Evolutionary conservation across 495 filamentous ascomycete genomes (phyloP).

Genomic region (Cercophora sp.): DNA sequence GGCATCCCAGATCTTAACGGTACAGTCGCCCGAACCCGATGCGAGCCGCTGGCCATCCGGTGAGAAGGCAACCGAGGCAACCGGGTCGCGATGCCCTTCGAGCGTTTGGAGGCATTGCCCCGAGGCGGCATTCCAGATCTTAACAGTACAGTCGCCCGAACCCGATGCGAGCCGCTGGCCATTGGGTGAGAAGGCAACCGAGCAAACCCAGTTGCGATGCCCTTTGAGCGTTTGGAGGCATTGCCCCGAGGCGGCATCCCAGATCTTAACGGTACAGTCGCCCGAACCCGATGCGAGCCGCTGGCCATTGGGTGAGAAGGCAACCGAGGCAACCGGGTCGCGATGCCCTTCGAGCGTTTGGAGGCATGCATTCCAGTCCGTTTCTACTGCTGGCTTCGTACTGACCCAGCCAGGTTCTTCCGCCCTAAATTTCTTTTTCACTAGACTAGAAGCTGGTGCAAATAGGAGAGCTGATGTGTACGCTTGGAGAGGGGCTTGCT

Average conservation of each 20-base stretch:
- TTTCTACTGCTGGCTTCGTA: conserved; percentile 15
- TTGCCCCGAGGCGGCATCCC: conserved; percentile 53
- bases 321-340: neutral
- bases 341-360: conserved; percentile 11
- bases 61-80: neutral
- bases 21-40: neutral
- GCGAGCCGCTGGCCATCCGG: neutral
- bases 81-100: neutral
- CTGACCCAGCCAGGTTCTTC: conserved; percentile 16
- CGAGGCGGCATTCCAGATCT: neutral
- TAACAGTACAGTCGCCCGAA: neutral
- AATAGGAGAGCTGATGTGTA: conserved; percentile 18
- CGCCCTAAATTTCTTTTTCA: conserved; percentile 14
- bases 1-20: neutral
- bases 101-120: neutral
- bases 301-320: conserved; percentile 10
- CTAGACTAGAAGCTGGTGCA: conserved; percentile 12
- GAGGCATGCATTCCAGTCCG: conserved; percentile 11
- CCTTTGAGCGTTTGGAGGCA: conserved; percentile 82
- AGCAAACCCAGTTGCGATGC: conserved; percentile 38
- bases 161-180: neutral
- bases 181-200: conserved; percentile 15
- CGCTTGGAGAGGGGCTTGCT: conserved; percentile 20
- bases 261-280: conserved; percentile 33
- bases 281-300: conserved; percentile 29